phyloP scores from a whole-genome alignment of 2,329 filamentous ascomycete genomes.

The Fusarium albosuccineum region DNA sequence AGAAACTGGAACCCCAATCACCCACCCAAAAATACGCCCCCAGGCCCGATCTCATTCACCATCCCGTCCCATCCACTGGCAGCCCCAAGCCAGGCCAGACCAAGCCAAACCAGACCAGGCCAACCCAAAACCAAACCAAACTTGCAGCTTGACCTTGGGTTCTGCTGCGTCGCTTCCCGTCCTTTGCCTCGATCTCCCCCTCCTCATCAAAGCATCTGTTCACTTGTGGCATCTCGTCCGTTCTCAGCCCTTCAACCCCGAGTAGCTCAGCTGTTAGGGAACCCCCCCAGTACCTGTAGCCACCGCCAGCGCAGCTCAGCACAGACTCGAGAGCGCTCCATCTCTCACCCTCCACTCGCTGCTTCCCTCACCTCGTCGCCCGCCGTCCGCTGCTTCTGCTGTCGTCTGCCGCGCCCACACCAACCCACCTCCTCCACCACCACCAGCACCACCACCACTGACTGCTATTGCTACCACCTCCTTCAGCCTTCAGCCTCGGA shows the following conservation, averaged over 20 bases:
- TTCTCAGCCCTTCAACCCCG: constrained; percentile 6
- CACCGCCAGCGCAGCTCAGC: constrained; percentile 27
- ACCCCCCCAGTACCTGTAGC: constrained; percentile 8
- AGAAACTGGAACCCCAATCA: constrained; percentile 24
- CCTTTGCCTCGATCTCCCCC: constrained; percentile 28
- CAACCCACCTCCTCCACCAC: constrained; percentile 23
- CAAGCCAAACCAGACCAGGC: constrained; percentile 22
- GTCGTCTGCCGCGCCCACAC: constrained; percentile 27
- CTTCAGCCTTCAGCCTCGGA: constrained; percentile 39
- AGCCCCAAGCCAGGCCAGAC: constrained; percentile 17
- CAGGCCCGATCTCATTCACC: constrained; percentile 36
- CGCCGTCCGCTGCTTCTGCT: constrained; percentile 25
- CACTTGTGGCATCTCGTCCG: constrained; percentile 19
- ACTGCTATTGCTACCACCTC: constrained; percentile 3
- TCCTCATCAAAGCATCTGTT: constrained; percentile 17
- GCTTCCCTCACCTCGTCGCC: constrained; percentile 41
- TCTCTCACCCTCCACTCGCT: constrained; percentile 31
- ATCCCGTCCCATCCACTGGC: constrained; percentile 38
- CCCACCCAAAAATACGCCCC: constrained; percentile 24
- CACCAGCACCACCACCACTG: constrained; percentile 17
- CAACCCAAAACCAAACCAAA: constrained; percentile 39
- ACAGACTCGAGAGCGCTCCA: constrained; percentile 35
- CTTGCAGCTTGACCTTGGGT: constrained; percentile 37
- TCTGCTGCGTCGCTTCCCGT: constrained; percentile 43
- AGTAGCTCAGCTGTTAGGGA: not conserved